phyloP scores from a whole-genome alignment of 1,284 basidiomycete genomes.

The Sphagnurus paluster region DNA sequence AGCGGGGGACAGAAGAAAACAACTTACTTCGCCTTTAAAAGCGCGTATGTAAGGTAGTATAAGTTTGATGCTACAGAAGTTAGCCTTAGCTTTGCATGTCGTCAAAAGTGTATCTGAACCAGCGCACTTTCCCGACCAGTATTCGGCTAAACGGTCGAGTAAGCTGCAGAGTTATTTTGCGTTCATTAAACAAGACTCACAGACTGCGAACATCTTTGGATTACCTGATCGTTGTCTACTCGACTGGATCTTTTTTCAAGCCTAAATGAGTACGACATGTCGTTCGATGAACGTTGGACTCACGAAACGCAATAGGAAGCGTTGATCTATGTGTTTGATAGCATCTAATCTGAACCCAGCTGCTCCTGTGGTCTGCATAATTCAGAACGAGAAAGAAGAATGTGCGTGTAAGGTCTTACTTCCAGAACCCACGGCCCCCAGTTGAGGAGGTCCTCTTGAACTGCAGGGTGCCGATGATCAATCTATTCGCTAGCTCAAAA shows the following conservation, averaged over 20 bases:
- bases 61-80: slow-evolving; percentile 41
- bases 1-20: neutral
- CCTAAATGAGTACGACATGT: slow-evolving; percentile 1
- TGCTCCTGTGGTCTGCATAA: slow-evolving; percentile 69
- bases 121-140: slow-evolving; percentile 67
- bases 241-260: slow-evolving; percentile 45
- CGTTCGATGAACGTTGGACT: slow-evolving; percentile 23
- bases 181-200: slow-evolving; percentile 28
- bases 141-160: slow-evolving; percentile 49
- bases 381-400: neutral
- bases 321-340: slow-evolving; percentile 79
- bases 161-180: slow-evolving; percentile 1
- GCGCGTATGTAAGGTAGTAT: slow-evolving; percentile 58
- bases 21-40: slow-evolving; percentile 65
- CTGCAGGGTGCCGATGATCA: slow-evolving; percentile 84
- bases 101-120: neutral
- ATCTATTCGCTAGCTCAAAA: slow-evolving; percentile 50
- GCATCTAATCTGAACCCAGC: slow-evolving; percentile 87
- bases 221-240: slow-evolving; percentile 44
- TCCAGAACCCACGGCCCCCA: slow-evolving; percentile 77
- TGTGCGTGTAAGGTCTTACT: slow-evolving; percentile 34
- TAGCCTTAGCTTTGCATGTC: slow-evolving; percentile 4
- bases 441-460: slow-evolving; percentile 60
- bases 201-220: slow-evolving; percentile 63
- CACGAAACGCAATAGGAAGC: slow-evolving; percentile 68